Percentiles rank a stretch among this genome's conserved stretches.
phyloP scores from a whole-genome alignment of 2,329 filamentous ascomycete genomes.

The Sphaerulina vaccinii region DNA sequence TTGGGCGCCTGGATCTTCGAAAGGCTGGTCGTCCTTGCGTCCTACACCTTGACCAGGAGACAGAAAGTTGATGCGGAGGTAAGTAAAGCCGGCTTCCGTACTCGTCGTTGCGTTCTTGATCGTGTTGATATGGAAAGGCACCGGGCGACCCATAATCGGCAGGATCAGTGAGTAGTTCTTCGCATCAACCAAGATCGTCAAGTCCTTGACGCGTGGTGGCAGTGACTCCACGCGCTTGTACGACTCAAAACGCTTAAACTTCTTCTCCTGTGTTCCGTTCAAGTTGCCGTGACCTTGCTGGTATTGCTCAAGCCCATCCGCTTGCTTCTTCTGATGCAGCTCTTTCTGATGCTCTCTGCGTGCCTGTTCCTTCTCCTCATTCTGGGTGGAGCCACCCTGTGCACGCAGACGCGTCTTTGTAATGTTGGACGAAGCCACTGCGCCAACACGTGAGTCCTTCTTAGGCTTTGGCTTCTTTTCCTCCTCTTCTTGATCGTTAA shows the following conservation, averaged over 20 bases:
- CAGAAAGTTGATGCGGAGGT: constrained; percentile 93
- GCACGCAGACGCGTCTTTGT: constrained; percentile 89
- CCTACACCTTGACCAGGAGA: constrained; percentile 97
- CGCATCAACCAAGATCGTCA: constrained; percentile 84
- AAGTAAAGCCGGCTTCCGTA: constrained; percentile 90
- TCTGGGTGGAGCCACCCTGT: constrained; percentile 81
- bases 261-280: constrained; percentile 91
- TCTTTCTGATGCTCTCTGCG: constrained; percentile 92
- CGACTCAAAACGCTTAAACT: constrained; percentile 98
- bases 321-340: constrained; percentile 81
- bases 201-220: constrained; percentile 74
- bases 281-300: constrained; percentile 79
- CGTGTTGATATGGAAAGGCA: constrained; percentile 96
- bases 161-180: constrained; percentile 90
- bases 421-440: constrained; percentile 91
- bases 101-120: constrained; percentile 99
- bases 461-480: constrained; percentile 85
- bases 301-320: constrained; percentile 81
- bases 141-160: constrained; percentile 94
- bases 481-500: constrained; percentile 91
- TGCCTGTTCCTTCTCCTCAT: constrained; percentile 84
- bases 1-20: constrained; percentile 92
- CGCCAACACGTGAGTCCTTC: constrained; percentile 76
- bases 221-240: constrained; percentile 98
- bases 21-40: constrained; percentile 93